Conservation (phyloP, 1,139 yeast species). For the Trichomonascaceae sp. region DNA sequence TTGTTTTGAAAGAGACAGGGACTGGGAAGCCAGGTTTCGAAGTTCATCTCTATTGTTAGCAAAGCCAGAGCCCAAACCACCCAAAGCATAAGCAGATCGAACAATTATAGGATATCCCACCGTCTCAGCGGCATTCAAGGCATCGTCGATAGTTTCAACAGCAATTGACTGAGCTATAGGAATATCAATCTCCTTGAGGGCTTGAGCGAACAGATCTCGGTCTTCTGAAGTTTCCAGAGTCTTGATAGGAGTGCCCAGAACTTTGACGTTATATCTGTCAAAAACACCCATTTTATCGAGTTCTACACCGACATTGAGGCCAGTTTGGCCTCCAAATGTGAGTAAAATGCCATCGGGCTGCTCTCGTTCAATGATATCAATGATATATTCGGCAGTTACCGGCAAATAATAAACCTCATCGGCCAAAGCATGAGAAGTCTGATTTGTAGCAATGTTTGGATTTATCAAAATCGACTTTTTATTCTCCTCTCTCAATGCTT, state of each 20-base stretch:
- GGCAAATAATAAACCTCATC: conserved; percentile 94
- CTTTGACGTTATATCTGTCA: conserved; percentile 86
- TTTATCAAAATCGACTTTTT: conserved; percentile 82
- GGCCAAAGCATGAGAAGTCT: conserved; percentile 91
- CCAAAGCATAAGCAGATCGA: conserved; percentile 94
- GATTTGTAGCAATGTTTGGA: conserved; percentile 97
- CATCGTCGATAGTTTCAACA: conserved; percentile 88
- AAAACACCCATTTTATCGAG: conserved; percentile 91
- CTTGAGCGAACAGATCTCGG: conserved; percentile 91
- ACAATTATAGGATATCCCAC: conserved; percentile 97
- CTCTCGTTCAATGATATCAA: conserved; percentile 90
- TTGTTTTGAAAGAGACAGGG: conserved; percentile 87
- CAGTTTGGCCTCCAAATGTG: conserved; percentile 99
- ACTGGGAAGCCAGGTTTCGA: conserved; percentile 79
- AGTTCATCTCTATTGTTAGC: conserved; percentile 80
- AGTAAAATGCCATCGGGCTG: conserved; percentile 91
- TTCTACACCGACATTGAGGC: conserved; percentile 89
- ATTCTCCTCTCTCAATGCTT: conserved; percentile 87
- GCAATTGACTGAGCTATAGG: conserved; percentile 97
- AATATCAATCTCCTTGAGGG: conserved; percentile 85
- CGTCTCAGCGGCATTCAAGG: conserved; percentile 74
- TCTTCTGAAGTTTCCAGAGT: conserved; percentile 96
- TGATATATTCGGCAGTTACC: conserved; percentile 92
- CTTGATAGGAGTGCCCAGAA: conserved; percentile 92
- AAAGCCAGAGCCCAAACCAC: conserved; percentile 98